phyloP scores from a whole-genome alignment of 495 filamentous ascomycete genomes.

The Evernia prunastri region DNA sequence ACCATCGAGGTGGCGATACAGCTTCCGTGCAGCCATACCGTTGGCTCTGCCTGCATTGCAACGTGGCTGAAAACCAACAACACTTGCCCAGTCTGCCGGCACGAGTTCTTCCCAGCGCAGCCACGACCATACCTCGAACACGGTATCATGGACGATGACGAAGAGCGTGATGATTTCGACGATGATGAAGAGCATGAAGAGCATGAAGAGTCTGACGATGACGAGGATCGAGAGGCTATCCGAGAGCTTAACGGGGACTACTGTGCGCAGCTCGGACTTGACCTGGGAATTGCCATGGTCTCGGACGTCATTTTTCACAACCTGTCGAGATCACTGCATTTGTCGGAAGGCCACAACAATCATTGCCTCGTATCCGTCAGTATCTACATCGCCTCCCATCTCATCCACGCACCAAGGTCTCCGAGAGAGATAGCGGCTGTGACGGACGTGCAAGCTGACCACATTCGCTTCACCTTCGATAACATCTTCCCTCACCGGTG shows the following conservation, averaged over 20 bases:
- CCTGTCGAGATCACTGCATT: neutral
- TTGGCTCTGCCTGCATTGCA: neutral
- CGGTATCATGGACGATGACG: neutral
- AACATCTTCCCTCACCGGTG: neutral
- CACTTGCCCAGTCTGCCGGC: neutral
- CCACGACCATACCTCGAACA: neutral
- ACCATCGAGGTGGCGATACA: neutral
- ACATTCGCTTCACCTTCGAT: neutral
- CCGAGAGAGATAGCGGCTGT: neutral
- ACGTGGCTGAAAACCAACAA: neutral
- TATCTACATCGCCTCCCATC: neutral
- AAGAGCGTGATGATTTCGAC: no score
- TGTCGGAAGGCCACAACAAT: neutral
- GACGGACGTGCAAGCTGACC: neutral
- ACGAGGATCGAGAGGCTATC: neutral
- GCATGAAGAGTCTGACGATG: neutral
- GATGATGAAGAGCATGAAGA: neutral
- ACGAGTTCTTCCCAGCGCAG: neutral
- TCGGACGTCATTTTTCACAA: neutral
- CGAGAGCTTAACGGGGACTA: neutral
- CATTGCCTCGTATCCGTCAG: neutral
- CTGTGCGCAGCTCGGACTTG: neutral
- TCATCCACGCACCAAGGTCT: neutral
- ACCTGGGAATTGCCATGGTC: neutral
- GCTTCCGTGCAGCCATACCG: neutral